Evolutionary conservation across 2,329 filamentous ascomycete genomes (phyloP).

Genomic region (Diaporthe citri): DNA sequence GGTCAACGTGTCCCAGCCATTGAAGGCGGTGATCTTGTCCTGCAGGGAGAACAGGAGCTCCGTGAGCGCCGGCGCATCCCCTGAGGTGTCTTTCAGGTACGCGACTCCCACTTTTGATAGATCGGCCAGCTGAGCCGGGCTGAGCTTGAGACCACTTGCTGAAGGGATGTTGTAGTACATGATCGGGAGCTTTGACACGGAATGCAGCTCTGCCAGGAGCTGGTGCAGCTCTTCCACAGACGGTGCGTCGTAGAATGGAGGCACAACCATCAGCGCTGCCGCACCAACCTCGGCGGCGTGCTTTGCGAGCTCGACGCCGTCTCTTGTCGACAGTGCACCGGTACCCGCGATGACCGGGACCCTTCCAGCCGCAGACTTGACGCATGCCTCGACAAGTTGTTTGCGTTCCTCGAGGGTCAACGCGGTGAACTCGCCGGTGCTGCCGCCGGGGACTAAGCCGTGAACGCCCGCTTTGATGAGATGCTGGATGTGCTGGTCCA

Average conservation of each 20-base stretch:
- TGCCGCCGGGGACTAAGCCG: conserved; percentile 63
- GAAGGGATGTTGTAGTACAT: conserved; percentile 66
- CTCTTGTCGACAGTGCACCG: not conserved
- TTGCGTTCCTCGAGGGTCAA: conserved; percentile 59
- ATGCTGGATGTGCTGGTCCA: conserved; percentile 59
- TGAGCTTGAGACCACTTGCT: conserved; percentile 57
- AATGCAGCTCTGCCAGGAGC: conserved; percentile 54
- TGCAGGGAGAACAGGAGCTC: conserved; percentile 59
- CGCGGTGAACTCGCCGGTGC: conserved; percentile 63
- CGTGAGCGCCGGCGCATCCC: conserved; percentile 62
- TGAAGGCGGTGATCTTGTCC: conserved; percentile 60
- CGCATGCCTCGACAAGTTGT: conserved; percentile 45
- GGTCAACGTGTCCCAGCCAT: conserved; percentile 66
- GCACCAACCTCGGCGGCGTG: conserved; percentile 1
- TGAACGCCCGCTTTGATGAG: conserved; percentile 60
- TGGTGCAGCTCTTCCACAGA: not conserved
- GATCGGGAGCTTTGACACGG: conserved; percentile 56
- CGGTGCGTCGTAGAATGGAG: conserved; percentile 6
- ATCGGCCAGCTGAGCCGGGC: conserved; percentile 56
- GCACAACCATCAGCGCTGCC: conserved; percentile 1
- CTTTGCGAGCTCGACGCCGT: not conserved
- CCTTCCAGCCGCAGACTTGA: conserved; percentile 4
- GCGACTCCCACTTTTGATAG: conserved; percentile 60
- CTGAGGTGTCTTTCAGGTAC: conserved; percentile 66
- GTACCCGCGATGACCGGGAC: not conserved